Evolutionary conservation across 345 rosid species (phyloP).

Genomic region (Laguncularia racemosa): DNA sequence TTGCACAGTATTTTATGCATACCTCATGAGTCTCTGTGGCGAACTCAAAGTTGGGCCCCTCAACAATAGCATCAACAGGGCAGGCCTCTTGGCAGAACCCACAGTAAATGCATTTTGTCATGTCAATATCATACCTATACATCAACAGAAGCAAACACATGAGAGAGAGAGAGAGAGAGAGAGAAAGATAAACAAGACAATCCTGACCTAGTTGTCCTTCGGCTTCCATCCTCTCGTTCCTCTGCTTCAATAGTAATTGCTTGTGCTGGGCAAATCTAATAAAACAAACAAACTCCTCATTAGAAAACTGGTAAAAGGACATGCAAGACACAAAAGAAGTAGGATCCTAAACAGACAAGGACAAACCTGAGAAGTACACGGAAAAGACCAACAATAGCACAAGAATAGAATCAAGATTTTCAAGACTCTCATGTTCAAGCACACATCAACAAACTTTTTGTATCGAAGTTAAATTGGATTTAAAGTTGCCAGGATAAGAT

Average conservation of each 20-base stretch:
- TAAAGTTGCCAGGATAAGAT: too few relatives aligned
- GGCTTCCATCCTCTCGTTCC: slow-evolving; percentile 98
- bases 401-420: too few relatives aligned
- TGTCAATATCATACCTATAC: slow-evolving; percentile 84
- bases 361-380: too few relatives aligned
- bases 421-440: too few relatives aligned
- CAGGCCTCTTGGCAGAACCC: slow-evolving; percentile 99
- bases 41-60: slow-evolving; percentile 97
- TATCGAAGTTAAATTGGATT: too few relatives aligned
- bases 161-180: slow-evolving; percentile 1
- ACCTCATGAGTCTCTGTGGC: slow-evolving; percentile 98
- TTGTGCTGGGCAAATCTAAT: slow-evolving; percentile 92
- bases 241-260: slow-evolving; percentile 98
- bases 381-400: too few relatives aligned
- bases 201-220: slow-evolving; percentile 82
- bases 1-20: not conserved
- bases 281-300: not conserved
- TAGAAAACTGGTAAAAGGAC: too few relatives aligned
- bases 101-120: slow-evolving; percentile 97
- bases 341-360: too few relatives aligned
- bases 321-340: too few relatives aligned
- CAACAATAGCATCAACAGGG: slow-evolving; percentile 97
- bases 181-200: slow-evolving; percentile 1
- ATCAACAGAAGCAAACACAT: not conserved
- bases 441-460: too few relatives aligned